These are phyloP conservation scores for Cynara cardunculus DNA, from an alignment of 129 eudicot species.

Conservation along the genomic window DNA sequence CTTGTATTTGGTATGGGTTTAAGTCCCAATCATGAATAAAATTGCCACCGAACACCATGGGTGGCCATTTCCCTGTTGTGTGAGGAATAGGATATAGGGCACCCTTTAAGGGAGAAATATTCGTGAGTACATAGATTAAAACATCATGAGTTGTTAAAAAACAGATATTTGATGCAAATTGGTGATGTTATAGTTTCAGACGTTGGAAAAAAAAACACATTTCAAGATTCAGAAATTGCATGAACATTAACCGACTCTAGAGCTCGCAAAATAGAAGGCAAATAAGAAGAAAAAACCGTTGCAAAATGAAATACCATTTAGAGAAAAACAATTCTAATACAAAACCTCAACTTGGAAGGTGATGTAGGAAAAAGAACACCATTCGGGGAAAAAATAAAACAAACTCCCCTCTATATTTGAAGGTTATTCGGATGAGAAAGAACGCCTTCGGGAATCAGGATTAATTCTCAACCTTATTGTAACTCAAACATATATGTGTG, in stretches of 20 bases:
- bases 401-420: neutral
- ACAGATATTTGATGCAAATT: no score
- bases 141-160: no score
- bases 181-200: neutral
- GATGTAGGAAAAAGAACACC: neutral
- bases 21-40: no score
- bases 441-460: neutral
- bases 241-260: no score
- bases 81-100: no score
- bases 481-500: no score
- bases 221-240: neutral
- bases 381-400: neutral
- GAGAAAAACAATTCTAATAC: neutral
- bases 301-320: no score
- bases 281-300: neutral
- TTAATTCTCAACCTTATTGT: neutral
- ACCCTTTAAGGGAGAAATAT: no score
- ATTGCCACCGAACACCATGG: no score
- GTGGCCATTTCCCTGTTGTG: no score
- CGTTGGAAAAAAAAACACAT: neutral
- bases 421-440: conserved; percentile 31
- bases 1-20: no score
- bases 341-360: neutral
- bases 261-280: neutral
- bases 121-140: no score